phyloP scores from a whole-genome alignment of 495 filamentous ascomycete genomes.

The Penicillium egyptiacum region DNA sequence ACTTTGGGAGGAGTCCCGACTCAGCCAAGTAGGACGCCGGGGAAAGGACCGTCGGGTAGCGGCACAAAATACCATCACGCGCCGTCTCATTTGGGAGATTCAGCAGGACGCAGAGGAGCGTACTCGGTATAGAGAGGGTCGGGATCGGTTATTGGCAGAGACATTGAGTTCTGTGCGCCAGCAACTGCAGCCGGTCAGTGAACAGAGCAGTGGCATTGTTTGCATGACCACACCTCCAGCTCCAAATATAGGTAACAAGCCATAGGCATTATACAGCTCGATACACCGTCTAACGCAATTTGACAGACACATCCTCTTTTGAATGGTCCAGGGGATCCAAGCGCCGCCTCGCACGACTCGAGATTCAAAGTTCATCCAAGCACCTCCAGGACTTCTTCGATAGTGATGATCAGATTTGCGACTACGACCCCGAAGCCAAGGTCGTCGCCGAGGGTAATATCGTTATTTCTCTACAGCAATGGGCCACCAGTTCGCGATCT shows the following conservation, averaged over 20 bases:
- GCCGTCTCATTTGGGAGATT: conserved; percentile 47
- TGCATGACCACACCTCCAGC: conserved; percentile 39
- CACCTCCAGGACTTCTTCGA: conserved; percentile 47
- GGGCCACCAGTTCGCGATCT: conserved; percentile 38
- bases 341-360: conserved; percentile 42
- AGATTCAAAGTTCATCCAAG: conserved; percentile 44
- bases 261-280: not conserved
- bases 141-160: conserved; percentile 30
- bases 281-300: conserved; percentile 13
- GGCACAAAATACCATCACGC: conserved; percentile 41
- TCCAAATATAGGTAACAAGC: conserved; percentile 37
- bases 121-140: conserved; percentile 25
- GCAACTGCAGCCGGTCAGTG: conserved; percentile 29
- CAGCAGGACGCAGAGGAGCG: conserved; percentile 40
- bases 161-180: conserved; percentile 28
- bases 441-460: conserved; percentile 36
- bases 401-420: conserved; percentile 38
- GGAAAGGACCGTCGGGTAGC: conserved; percentile 38
- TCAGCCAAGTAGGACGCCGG: conserved; percentile 42
- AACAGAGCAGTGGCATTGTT: conserved; percentile 35
- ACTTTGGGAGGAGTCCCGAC: conserved; percentile 39
- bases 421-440: conserved; percentile 34
- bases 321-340: conserved; percentile 38
- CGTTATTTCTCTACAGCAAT: conserved; percentile 39
- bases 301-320: conserved; percentile 31